Evolutionary conservation across 352 stramenopile genomes (phyloP), one percentile per base, ranked within the genome.

Genomic region (Vaucheria bursata): DNA sequence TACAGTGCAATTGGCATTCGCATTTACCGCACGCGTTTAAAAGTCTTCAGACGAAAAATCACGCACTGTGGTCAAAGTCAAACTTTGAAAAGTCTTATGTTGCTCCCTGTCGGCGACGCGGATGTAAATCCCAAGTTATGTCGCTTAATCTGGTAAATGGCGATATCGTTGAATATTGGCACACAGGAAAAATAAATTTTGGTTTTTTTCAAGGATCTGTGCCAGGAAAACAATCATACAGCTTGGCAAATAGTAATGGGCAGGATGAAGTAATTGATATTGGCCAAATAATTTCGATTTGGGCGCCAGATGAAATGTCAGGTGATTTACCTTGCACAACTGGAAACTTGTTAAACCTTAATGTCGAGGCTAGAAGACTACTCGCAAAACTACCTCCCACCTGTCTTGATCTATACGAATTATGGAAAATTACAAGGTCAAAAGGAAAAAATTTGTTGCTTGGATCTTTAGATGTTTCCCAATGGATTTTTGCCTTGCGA

Each of bases 111-210:
- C n/a, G n/a, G n/a, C n/a, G n/a, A n/a, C n/a, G n/a, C n/a, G n/a
- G n/a, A n/a, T n/a, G n/a, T n/a, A n/a, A n/a, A n/a, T n/a, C n/a
- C n/a, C n/a, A n/a, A n/a, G 45, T 25, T 59, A 25, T 25, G 2
- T 7, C 70, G 2, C 71, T 65, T 3, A n/a, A 69, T 32, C 76
- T 77, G 2, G n/a, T 52, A 2, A 38, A 52, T 25, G 76, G 76
- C 29, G 76, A 72, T 34, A 59, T 72, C 7, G 49, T 81, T 34
- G 76, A 81, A 40, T 81, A 73, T 40, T 81, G 76, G 76, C 76
- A 81, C 76, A 72, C 69, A 25, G 67, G 76, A 37, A 36, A 33
- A 38, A 50, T 81, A 31, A 52, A 64, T 29, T 39, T 81, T 59
- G 76, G 76, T n/a, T 74, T 67, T 53, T 81, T 79, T 45, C 31